Base-by-base conservation (phyloP, 495 filamentous ascomycete species). In the Aspergillus hancockii region DNA sequence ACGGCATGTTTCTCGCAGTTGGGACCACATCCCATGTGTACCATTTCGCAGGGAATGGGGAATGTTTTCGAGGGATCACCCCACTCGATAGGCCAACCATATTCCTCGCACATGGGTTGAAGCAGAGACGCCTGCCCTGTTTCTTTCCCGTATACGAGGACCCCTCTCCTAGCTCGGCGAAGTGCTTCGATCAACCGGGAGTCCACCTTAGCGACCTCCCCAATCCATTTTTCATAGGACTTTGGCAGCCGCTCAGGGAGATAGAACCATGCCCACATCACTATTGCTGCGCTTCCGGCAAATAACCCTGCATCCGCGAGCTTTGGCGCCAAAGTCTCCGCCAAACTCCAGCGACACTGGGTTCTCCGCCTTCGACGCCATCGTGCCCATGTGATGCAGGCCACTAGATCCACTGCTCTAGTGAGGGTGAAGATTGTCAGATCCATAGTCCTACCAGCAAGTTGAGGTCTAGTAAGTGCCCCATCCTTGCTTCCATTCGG, bases 261-360 rank as follows among this genome's bases (percentile, higher is more conserved):
- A 76, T 93, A 96, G 65, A 96, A 87, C 90, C 90, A 96, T 19
- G 90, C 83, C 88, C 90, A 92, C 91, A 96, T 97, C 50, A 97
- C 86, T 3, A 91, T 73, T n/a, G 85, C 88, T 47, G 85, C 84
- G 62, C 88, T 93, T 54, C 82, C 64, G 19, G 90, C 85, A 68
- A 97, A 97, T 6, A 93, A 67, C 10, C 81, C 74, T n/a, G 90
- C 82, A 67, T 92, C 90, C 28, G 84, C 75, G 40, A 86, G 65
- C 18, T 70, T 73, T 8, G 84, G 80, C 34, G 86, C 64, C 31
- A 81, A 47, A 8, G 72, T 55, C 58, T 90, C 83, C 28, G 79
- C 71, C 55, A 64, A 58, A 28, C 81, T 81, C 82, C 85, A 84
- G 49, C 71, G 74, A 16, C 75, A 72, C 34, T 65, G 61, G 22